Percentiles rank a stretch among this genome's conserved stretches.
phyloP scores from a whole-genome alignment of 805 yeast genomes.

The Hanseniaspora occidentalis region DNA sequence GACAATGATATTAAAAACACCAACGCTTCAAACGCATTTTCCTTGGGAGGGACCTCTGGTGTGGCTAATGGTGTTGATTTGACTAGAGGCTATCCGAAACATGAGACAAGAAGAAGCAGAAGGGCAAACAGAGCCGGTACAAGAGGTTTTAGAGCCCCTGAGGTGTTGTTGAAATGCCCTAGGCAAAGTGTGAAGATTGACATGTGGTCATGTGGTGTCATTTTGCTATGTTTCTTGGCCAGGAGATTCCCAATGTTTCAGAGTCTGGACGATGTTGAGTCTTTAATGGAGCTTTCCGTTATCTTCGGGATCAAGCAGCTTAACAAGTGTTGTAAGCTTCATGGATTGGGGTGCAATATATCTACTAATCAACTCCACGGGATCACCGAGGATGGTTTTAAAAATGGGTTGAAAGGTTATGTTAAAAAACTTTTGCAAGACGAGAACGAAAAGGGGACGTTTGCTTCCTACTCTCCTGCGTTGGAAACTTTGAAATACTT shows the following conservation, averaged over 20 bases:
- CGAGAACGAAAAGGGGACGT: conserved; percentile 37
- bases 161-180: conserved; percentile 75
- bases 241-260: conserved; percentile 88
- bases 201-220: conserved; percentile 89
- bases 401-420: conserved; percentile 22
- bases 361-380: conserved; percentile 38
- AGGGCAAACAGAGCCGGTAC: conserved; percentile 97
- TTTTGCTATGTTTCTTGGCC: conserved; percentile 62
- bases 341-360: conserved; percentile 79
- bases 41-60: too few relatives aligned
- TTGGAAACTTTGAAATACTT: conserved; percentile 46
- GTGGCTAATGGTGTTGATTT: conserved; percentile 21
- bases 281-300: conserved; percentile 69
- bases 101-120: conserved; percentile 77
- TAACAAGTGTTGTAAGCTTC: conserved; percentile 67
- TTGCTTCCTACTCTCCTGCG: conserved; percentile 63
- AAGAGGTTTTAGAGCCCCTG: conserved; percentile 91
- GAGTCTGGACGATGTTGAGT: conserved; percentile 88
- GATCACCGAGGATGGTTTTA: conserved; percentile 27
- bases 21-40: too few relatives aligned
- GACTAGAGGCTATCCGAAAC: conserved; percentile 67
- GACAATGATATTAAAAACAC: conserved; percentile 19
- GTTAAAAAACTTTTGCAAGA: conserved; percentile 17
- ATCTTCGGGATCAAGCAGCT: conserved; percentile 67
- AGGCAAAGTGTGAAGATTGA: conserved; percentile 75